phyloP scores from a whole-genome alignment of 164 flowering plant species.

The Piper longum region DNA sequence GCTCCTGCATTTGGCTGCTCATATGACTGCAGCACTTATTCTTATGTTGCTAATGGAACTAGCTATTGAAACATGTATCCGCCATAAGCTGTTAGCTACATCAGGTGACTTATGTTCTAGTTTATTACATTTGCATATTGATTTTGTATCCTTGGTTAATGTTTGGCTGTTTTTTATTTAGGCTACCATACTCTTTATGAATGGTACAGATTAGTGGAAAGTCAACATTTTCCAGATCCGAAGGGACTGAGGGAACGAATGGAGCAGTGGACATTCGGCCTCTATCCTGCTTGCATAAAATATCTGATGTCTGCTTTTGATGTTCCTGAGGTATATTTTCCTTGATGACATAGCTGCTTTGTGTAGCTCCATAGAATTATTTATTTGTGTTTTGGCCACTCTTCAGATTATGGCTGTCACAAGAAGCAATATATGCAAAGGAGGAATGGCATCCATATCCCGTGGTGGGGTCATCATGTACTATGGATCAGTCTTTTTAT shows the following conservation, averaged over 20 bases:
- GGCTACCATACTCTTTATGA: constrained; percentile 92
- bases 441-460: constrained; percentile 67
- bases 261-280: constrained; percentile 96
- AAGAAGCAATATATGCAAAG: constrained; percentile 73
- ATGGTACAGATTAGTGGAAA: constrained; percentile 86
- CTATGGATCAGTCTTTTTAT: constrained; percentile 84
- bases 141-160: neutral
- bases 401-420: constrained; percentile 94
- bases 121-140: neutral
- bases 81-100: constrained; percentile 73
- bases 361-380: neutral
- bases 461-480: constrained; percentile 70
- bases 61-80: constrained; percentile 84
- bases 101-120: constrained; percentile 36
- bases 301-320: constrained; percentile 99
- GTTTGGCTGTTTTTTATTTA: constrained; percentile 11
- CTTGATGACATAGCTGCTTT: constrained; percentile 59
- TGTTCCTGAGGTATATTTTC: constrained; percentile 68
- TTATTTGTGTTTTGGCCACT: constrained; percentile 8
- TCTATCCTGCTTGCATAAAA: constrained; percentile 97
- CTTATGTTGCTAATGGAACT: constrained; percentile 88
- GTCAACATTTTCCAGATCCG: constrained; percentile 96
- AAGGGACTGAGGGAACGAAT: constrained; percentile 89
- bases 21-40: constrained; percentile 71
- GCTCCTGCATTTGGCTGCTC: constrained; percentile 83